These are phyloP conservation scores for Nitzschia inconspicua DNA, from an alignment of 108 stramenopile species.

Conservation along the genomic window DNA sequence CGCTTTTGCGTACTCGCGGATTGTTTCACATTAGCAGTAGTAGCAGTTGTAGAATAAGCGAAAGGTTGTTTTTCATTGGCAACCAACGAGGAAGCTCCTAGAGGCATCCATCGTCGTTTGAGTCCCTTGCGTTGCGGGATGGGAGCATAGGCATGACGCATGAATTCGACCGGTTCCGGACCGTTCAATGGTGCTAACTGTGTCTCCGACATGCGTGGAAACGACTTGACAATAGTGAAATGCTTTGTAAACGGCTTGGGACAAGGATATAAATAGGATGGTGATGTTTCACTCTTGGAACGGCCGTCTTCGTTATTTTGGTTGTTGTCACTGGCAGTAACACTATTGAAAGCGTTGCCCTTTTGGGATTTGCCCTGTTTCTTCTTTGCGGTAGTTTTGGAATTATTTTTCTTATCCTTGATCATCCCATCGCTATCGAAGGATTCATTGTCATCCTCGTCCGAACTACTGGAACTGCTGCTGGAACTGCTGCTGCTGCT, in stretches of 20 bases:
- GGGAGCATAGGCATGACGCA: constrained; percentile 56
- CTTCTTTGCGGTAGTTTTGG: neutral
- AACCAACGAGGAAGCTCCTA: neutral
- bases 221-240: constrained; percentile 23
- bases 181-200: constrained; percentile 27
- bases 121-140: constrained; percentile 71
- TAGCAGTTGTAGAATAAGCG: no score
- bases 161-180: constrained; percentile 42
- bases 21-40: neutral
- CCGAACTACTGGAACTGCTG: neutral
- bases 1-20: no score
- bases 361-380: constrained; percentile 3
- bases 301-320: constrained; percentile 2
- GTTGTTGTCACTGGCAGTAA: neutral
- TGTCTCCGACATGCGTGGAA: constrained; percentile 25
- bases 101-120: constrained; percentile 76
- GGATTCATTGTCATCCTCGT: no score
- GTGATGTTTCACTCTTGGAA: constrained; percentile 13
- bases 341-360: no score
- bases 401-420: no score
- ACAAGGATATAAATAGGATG: constrained; percentile 21
- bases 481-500: neutral
- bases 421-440: no score
- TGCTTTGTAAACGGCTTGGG: constrained; percentile 25
- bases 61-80: neutral